phyloP scores from a whole-genome alignment of 2,329 filamentous ascomycete genomes.

The Fusarium drepaniforme region DNA sequence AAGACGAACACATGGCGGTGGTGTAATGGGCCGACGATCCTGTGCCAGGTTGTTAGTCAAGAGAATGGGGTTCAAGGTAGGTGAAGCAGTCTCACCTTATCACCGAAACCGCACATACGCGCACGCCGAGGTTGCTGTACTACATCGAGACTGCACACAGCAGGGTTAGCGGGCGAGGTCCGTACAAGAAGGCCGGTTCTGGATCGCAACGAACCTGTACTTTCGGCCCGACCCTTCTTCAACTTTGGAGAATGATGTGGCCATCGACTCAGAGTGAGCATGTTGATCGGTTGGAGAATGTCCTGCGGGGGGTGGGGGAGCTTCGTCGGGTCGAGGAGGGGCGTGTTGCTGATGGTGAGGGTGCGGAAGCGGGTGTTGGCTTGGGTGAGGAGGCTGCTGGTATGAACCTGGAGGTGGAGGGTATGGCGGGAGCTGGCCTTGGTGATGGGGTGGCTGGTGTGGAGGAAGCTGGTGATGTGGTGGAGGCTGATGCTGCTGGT shows the following conservation, averaged over 20 bases:
- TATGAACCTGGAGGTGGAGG: slow-evolving; percentile 26
- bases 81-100: slow-evolving; percentile 76
- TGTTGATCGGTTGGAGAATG: slow-evolving; percentile 33
- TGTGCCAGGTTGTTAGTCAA: slow-evolving; percentile 51
- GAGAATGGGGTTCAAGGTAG: not conserved
- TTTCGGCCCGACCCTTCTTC: slow-evolving; percentile 50
- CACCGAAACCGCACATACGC: slow-evolving; percentile 98
- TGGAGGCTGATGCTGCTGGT: slow-evolving; percentile 25
- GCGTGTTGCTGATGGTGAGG: slow-evolving; percentile 41
- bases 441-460: slow-evolving; percentile 37
- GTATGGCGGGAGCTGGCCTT: slow-evolving; percentile 37
- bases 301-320: slow-evolving; percentile 28
- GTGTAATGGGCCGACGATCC: slow-evolving; percentile 96
- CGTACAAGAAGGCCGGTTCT: not conserved
- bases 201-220: slow-evolving; percentile 47
- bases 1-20: slow-evolving; percentile 90
- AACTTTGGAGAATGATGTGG: slow-evolving; percentile 49
- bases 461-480: slow-evolving; percentile 38
- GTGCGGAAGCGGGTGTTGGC: slow-evolving; percentile 39
- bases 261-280: slow-evolving; percentile 28
- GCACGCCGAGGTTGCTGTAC: slow-evolving; percentile 93
- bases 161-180: slow-evolving; percentile 28
- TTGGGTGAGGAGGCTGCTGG: slow-evolving; percentile 40
- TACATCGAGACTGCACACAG: slow-evolving; percentile 72
- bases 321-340: slow-evolving; percentile 41